These are phyloP conservation scores for Coleophoma cylindrospora DNA, from an alignment of 2,329 filamentous ascomycete species.

Conservation along the genomic window DNA sequence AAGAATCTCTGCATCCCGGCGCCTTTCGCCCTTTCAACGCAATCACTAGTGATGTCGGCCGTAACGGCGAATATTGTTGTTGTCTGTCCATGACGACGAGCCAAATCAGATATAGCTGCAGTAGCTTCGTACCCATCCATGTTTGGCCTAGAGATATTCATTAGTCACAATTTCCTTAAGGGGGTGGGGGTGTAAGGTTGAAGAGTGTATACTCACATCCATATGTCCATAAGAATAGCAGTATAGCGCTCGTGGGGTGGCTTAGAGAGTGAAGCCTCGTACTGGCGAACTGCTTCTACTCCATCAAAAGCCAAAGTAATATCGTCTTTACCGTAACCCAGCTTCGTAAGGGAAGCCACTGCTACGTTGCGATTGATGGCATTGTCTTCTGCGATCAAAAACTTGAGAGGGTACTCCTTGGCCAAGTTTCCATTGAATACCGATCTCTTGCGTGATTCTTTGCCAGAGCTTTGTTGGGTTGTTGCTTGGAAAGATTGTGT, in stretches of 20 bases:
- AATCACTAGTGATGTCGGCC: conserved; percentile 49
- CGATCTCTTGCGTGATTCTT: conserved; percentile 6
- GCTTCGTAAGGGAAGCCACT: conserved; percentile 59
- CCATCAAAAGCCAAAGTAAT: conserved; percentile 65
- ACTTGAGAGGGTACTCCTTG: conserved; percentile 55
- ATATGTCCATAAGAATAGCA: conserved; percentile 68
- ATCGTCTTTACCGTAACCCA: conserved; percentile 51
- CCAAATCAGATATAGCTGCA: conserved; percentile 46
- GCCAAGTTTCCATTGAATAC: conserved; percentile 52
- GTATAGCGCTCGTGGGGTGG: conserved; percentile 40
- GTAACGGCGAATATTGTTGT: conserved; percentile 45
- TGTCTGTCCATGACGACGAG: conserved; percentile 8
- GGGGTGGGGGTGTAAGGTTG: too few species aligned
- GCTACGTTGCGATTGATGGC: conserved; percentile 65
- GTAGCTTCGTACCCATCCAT: conserved; percentile 70
- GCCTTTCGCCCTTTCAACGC: conserved; percentile 39
- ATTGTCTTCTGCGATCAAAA: conserved; percentile 70
- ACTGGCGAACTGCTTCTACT: conserved; percentile 59
- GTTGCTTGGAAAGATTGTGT: not conserved
- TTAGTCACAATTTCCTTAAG: not conserved
- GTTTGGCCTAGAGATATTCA: conserved; percentile 36
- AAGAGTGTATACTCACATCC: conserved; percentile 44
- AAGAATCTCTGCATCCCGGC: conserved; percentile 51
- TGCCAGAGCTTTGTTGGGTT: not conserved
- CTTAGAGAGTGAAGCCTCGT: conserved; percentile 37